These are phyloP conservation scores for Centrapalus pauciflorus DNA, from an alignment of 129 eudicot genomes.

Conservation along the genomic window DNA sequence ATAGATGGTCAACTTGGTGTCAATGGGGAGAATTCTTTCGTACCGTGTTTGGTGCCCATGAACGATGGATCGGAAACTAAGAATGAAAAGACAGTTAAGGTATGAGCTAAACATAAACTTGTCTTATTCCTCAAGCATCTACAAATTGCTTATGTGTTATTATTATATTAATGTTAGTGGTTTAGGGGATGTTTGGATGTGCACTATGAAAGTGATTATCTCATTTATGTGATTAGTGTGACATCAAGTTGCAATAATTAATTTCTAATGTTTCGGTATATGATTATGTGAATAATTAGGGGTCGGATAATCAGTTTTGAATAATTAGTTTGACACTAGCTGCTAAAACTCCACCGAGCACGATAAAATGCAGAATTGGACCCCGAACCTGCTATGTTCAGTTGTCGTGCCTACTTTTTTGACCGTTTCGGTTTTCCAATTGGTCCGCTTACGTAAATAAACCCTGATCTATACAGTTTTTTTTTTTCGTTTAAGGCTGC, in stretches of 20 bases:
- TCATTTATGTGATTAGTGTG: no score
- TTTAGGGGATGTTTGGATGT: neutral
- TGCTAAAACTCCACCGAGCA: no score
- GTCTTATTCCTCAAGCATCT: neutral
- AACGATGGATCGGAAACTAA: conserved; percentile 29
- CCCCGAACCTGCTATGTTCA: no score
- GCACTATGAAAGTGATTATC: neutral
- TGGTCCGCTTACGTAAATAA: no score
- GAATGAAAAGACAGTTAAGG: conserved; percentile 49
- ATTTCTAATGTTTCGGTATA: no score
- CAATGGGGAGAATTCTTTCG: conserved; percentile 50
- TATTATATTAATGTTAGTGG: neutral
- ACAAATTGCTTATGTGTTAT: neutral
- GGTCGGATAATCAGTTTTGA: neutral
- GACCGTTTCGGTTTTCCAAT: no score
- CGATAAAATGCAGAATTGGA: no score
- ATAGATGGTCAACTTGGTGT: conserved; percentile 86
- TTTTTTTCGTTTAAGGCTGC: no score
- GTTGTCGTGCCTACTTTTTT: no score
- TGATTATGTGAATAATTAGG: neutral
- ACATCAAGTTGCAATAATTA: no score
- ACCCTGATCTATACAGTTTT: no score
- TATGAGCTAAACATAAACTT: conserved; percentile 13
- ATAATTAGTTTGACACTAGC: neutral
- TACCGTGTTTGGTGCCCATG: conserved; percentile 47